phyloP scores from a whole-genome alignment of 1,139 yeast genomes.

The Pichia sp. region DNA sequence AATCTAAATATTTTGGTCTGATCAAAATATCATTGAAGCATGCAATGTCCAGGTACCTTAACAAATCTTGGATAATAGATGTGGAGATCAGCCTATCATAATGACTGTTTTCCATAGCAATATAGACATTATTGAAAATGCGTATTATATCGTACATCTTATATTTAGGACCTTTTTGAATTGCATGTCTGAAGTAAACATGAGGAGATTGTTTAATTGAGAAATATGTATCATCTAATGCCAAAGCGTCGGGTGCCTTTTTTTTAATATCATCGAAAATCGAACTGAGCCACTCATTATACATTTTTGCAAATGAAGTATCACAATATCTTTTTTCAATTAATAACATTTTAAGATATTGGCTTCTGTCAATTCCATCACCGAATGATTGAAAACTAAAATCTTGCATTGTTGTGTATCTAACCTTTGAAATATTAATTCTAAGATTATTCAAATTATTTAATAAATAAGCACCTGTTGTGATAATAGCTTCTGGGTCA shows the following conservation, averaged over 20 bases:
- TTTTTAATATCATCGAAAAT: constrained; percentile 85
- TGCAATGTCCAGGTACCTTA: constrained; percentile 81
- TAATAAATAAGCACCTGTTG: constrained; percentile 95
- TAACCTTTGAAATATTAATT: constrained; percentile 92
- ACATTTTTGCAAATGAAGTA: constrained; percentile 84
- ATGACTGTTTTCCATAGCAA: constrained; percentile 88
- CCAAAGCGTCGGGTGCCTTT: constrained; percentile 89
- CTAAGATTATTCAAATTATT: constrained; percentile 92
- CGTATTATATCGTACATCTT: constrained; percentile 92
- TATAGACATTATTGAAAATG: constrained; percentile 80
- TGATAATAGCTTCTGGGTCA: constrained; percentile 72
- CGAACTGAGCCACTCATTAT: constrained; percentile 95
- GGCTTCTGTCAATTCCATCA: constrained; percentile 81
- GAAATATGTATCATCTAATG: constrained; percentile 66
- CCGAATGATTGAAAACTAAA: constrained; percentile 71
- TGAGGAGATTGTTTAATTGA: not conserved
- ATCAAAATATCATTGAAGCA: constrained; percentile 92
- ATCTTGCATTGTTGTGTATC: constrained; percentile 53
- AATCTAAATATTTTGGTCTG: constrained; percentile 87
- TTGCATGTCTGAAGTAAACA: constrained; percentile 75
- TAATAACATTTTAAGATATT: constrained; percentile 79
- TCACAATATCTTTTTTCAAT: constrained; percentile 93
- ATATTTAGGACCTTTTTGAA: constrained; percentile 54
- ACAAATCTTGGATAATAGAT: constrained; percentile 78
- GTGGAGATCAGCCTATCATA: constrained; percentile 79